phyloP scores from a whole-genome alignment of 306 rosid genomes.

The Delonix regia region DNA sequence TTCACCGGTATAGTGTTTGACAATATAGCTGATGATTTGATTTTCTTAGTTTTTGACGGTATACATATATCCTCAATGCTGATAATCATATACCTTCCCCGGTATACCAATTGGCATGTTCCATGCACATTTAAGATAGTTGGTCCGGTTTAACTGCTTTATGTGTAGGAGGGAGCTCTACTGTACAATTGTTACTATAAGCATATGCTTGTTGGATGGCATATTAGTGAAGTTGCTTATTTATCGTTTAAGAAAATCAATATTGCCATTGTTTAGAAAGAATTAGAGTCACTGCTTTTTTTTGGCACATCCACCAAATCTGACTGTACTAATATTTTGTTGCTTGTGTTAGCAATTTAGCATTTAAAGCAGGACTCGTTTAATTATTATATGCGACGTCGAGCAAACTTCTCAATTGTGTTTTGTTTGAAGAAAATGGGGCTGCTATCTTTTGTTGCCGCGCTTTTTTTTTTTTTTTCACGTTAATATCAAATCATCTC shows the following conservation, averaged over 20 bases:
- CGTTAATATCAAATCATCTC: no score
- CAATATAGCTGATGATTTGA: not conserved
- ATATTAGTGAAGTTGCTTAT: conserved; percentile 4
- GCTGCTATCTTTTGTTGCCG: not conserved
- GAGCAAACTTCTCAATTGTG: not conserved
- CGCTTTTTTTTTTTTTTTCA: no score
- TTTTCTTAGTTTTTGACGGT: conserved; percentile 8
- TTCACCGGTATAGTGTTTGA: conserved; percentile 10
- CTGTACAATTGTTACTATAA: not conserved
- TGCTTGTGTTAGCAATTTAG: not conserved
- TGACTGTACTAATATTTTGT: not conserved
- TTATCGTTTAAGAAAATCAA: conserved; percentile 1
- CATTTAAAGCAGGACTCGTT: not conserved
- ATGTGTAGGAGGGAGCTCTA: conserved; percentile 1
- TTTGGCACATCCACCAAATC: conserved; percentile 9
- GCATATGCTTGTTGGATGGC: not conserved
- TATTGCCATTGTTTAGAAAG: not conserved
- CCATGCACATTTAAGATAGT: not conserved
- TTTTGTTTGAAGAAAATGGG: not conserved
- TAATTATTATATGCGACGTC: not conserved
- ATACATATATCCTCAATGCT: not conserved
- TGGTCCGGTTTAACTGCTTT: not conserved
- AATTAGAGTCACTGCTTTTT: not conserved
- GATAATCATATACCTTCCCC: not conserved
- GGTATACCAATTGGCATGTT: not conserved